These are phyloP conservation scores for Pisolithus microcarpus DNA, from an alignment of 768 basidiomycete genomes.

Conservation along the genomic window DNA sequence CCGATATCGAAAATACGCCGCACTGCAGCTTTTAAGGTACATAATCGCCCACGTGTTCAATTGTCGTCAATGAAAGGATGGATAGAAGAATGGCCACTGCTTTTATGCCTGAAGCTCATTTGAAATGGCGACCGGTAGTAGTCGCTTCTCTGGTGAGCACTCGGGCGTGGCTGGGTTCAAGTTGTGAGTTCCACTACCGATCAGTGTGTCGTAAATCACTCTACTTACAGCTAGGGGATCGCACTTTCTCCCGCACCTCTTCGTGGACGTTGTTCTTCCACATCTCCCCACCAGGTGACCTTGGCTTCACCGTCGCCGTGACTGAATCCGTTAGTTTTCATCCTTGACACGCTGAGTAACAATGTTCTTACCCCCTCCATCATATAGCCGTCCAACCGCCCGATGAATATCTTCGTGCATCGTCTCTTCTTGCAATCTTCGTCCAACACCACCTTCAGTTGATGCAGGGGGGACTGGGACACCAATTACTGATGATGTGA, in stretches of 20 bases:
- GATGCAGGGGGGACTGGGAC: conserved; percentile 6
- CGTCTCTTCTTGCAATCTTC: background rate
- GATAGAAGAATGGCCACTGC: too few relatives aligned
- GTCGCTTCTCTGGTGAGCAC: too few relatives aligned
- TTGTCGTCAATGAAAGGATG: background rate
- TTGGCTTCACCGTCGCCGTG: background rate
- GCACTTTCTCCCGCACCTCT: conserved; percentile 8
- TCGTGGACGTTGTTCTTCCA: conserved; percentile 19
- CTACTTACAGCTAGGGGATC: background rate
- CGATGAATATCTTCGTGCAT: background rate
- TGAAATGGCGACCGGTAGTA: too few relatives aligned
- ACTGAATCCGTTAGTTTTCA: background rate
- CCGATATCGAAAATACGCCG: background rate
- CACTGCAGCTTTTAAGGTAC: background rate
- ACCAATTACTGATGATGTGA: conserved; percentile 12
- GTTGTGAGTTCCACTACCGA: background rate
- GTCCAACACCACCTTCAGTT: background rate
- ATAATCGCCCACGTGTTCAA: background rate
- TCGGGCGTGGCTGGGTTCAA: background rate
- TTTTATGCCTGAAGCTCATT: background rate
- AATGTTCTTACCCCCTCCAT: background rate
- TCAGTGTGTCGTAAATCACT: background rate
- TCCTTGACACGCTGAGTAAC: background rate
- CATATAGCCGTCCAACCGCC: background rate
- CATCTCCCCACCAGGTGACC: conserved; percentile 8